Evolutionary conservation across 2,329 filamentous ascomycete genomes (phyloP).

Genomic region (Ilyonectria sp.): DNA sequence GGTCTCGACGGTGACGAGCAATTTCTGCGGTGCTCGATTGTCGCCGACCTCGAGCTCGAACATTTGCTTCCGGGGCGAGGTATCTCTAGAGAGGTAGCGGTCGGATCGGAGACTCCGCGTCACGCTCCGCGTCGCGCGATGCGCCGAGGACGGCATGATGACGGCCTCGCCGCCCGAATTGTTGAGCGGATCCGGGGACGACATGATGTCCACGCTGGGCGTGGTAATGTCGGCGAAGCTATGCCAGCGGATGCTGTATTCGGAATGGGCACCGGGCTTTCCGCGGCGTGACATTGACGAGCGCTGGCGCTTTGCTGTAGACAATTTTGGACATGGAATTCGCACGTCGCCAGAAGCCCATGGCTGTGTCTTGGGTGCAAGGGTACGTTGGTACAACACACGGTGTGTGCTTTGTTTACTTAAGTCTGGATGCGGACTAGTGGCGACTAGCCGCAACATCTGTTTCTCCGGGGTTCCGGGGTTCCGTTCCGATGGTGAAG

Average conservation of each 20-base stretch:
- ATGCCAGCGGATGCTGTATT: constrained; percentile 56
- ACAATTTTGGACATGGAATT: constrained; percentile 42
- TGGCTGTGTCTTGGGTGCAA: constrained; percentile 38
- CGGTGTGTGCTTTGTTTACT: constrained; percentile 50
- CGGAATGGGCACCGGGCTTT: constrained; percentile 42
- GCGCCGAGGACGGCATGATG: constrained; percentile 55
- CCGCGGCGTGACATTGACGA: constrained; percentile 51
- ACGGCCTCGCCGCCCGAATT: constrained; percentile 52
- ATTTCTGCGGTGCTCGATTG: constrained; percentile 64
- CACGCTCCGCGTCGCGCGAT: constrained; percentile 63
- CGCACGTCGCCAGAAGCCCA: constrained; percentile 28
- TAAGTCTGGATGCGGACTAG: constrained; percentile 45
- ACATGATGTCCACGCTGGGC: constrained; percentile 61
- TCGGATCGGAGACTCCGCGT: constrained; percentile 61
- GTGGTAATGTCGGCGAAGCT: constrained; percentile 54
- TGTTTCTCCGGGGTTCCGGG: constrained; percentile 45
- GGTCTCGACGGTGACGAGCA: constrained; percentile 71
- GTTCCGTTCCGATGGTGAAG: constrained; percentile 28
- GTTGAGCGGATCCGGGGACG: constrained; percentile 67
- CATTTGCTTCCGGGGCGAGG: constrained; percentile 69
- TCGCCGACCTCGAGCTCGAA: constrained; percentile 71
- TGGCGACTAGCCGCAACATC: constrained; percentile 37
- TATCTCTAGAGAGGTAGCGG: constrained; percentile 55
- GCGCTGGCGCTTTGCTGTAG: constrained; percentile 32
- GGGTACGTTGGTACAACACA: constrained; percentile 33